Conservation (phyloP, 441 rosid genomes). For the Gossypium laxum region DNA sequence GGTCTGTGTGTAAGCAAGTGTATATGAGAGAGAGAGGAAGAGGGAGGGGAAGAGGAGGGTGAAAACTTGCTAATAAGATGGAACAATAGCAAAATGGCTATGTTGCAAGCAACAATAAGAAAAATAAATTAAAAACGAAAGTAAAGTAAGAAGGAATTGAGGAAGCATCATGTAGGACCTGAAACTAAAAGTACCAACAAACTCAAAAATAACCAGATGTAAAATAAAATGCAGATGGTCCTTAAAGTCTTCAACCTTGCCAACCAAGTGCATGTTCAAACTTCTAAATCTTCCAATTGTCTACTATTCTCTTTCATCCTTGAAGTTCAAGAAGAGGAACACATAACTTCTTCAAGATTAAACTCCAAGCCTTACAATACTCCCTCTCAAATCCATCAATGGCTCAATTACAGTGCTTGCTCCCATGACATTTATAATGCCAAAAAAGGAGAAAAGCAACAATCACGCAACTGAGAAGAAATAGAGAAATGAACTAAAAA, state of each 20-base stretch:
- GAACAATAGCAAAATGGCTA: neutral
- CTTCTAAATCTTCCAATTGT: neutral
- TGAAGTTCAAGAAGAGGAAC: neutral
- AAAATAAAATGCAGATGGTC: neutral
- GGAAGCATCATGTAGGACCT: neutral
- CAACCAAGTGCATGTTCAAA: constrained; percentile 3
- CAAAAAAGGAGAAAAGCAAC: neutral
- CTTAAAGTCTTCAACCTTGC: neutral
- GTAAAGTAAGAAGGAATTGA: neutral
- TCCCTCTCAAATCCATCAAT: neutral
- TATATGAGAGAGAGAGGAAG: neutral
- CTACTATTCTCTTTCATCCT: neutral
- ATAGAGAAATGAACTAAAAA: neutral
- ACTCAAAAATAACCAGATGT: neutral
- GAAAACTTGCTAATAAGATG: neutral
- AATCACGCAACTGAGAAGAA: constrained; percentile 2
- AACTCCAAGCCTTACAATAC: neutral
- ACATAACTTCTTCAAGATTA: neutral
- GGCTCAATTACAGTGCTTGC: neutral
- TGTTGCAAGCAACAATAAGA: neutral
- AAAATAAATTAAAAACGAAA: neutral
- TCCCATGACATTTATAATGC: constrained; percentile 4
- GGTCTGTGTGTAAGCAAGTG: neutral
- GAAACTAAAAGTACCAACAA: neutral
- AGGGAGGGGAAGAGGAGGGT: neutral